These are phyloP conservation scores for Porphyra umbilicalis DNA, from an alignment of 31 red algal species.

Conservation along the genomic window DNA sequence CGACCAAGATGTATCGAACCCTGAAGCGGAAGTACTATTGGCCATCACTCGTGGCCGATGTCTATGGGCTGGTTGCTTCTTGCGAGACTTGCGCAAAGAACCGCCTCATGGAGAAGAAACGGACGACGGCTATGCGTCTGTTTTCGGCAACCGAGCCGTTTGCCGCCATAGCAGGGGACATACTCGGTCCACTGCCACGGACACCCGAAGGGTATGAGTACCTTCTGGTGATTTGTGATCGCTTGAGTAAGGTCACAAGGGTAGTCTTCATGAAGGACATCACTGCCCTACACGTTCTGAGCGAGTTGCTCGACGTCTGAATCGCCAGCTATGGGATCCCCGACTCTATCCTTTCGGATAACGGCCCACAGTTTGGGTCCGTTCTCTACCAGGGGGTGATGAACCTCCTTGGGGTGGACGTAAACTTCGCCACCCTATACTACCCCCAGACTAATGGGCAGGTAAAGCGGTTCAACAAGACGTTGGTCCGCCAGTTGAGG, in stretches of 20 bases:
- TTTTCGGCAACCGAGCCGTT: constrained; percentile 13
- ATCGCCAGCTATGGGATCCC: constrained; percentile 3
- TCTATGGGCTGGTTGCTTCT: not conserved
- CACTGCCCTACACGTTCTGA: not conserved
- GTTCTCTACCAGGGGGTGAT: constrained; percentile 13
- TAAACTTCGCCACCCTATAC: constrained; percentile 26
- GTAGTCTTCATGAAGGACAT: not conserved
- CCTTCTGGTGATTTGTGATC: constrained; percentile 8
- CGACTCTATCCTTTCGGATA: constrained; percentile 14
- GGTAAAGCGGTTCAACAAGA: constrained; percentile 17
- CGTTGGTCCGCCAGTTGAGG: not conserved
- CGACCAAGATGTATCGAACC: constrained; percentile 1
- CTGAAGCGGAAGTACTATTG: not conserved
- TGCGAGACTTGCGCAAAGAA: constrained; percentile 7
- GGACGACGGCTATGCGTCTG: not conserved
- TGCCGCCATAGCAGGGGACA: constrained; percentile 13
- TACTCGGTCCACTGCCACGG: constrained; percentile 3
- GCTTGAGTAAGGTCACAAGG: constrained; percentile 7
- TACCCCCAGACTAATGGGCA: constrained; percentile 24
- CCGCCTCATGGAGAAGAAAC: no score
- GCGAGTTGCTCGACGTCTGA: constrained; percentile 1
- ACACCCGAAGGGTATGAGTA: not conserved
- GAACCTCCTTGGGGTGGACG: constrained; percentile 14
- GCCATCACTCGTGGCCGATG: constrained; percentile 4
- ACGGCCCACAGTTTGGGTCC: constrained; percentile 10